These are phyloP conservation scores for Auricularia heimuer DNA, from an alignment of 768 basidiomycete genomes.

Conservation along the genomic window DNA sequence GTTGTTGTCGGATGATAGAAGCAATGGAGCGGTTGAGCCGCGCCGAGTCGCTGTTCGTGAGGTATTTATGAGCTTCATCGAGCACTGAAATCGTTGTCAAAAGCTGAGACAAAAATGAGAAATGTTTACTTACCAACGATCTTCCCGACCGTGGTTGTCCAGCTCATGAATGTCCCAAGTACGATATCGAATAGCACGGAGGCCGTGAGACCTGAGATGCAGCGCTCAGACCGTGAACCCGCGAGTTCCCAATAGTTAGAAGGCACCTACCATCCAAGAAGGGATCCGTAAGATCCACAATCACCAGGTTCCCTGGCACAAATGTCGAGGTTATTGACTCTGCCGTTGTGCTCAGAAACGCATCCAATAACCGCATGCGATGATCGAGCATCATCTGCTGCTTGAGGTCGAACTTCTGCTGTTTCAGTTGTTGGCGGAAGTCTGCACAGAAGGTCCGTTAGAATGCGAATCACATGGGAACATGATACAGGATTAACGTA, in stretches of 20 bases:
- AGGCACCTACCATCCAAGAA: not conserved
- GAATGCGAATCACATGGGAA: constrained; percentile 20
- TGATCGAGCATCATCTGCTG: constrained; percentile 52
- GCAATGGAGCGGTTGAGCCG: constrained; percentile 52
- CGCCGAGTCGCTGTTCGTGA: constrained; percentile 37
- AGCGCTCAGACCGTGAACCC: not conserved
- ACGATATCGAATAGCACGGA: not conserved
- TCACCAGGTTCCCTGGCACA: not conserved
- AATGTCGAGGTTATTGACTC: not conserved
- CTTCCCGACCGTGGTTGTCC: not conserved
- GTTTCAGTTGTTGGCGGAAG: constrained; percentile 39
- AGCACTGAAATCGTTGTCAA: constrained; percentile 29
- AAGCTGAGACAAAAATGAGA: not conserved
- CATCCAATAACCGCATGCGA: constrained; percentile 48
- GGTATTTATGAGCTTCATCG: constrained; percentile 74
- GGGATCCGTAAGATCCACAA: not conserved
- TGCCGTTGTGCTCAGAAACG: constrained; percentile 36
- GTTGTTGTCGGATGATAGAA: constrained; percentile 54
- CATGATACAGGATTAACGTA: not conserved
- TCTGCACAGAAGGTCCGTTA: constrained; percentile 40
- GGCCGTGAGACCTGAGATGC: not conserved
- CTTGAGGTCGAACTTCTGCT: constrained; percentile 42
- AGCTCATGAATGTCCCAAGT: not conserved
- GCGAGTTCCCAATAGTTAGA: not conserved
- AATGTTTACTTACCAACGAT: not conserved